Evolutionary conservation across 306 rosid species (phyloP).

Genomic region (Inga laurina): DNA sequence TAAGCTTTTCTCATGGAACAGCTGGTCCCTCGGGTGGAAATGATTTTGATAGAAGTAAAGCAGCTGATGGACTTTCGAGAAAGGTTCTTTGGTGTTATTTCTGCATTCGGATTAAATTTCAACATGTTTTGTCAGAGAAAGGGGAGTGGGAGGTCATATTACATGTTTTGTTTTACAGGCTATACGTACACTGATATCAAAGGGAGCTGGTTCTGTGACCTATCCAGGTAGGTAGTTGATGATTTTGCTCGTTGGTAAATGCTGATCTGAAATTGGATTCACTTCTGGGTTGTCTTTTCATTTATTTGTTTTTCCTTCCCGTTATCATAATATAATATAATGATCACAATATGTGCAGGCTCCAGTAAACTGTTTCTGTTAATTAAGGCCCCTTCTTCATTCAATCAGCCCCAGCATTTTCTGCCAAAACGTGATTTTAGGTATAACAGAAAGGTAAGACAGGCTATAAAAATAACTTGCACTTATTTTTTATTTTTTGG

Average conservation of each 20-base stretch:
- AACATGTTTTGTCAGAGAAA: constrained; percentile 15
- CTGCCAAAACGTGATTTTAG: constrained; percentile 89
- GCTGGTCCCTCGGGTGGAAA: constrained; percentile 27
- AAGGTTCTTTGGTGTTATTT: constrained; percentile 48
- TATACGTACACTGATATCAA: constrained; percentile 69
- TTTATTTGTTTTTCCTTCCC: constrained; percentile 23
- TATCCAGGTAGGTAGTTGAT: constrained; percentile 61
- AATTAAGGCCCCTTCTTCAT: constrained; percentile 82
- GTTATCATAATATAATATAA: neutral
- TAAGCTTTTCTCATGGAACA: constrained; percentile 50
- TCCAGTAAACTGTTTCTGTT: constrained; percentile 71
- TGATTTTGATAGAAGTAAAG: constrained; percentile 67
- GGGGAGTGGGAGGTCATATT: constrained; percentile 17
- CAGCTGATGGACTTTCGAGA: constrained; percentile 72
- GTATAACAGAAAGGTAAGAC: constrained; percentile 69
- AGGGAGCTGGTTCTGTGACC: constrained; percentile 73
- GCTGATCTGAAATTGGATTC: constrained; percentile 5
- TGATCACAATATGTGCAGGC: constrained; percentile 43
- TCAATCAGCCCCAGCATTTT: constrained; percentile 77
- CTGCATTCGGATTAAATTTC: constrained; percentile 29
- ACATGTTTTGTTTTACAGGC: constrained; percentile 57
- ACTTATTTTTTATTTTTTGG: neutral
- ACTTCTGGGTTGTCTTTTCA: neutral
- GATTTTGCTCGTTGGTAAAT: constrained; percentile 4
- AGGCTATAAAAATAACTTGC: neutral